A percentile compares a stretch with the other conserved stretches of the same genome.
Conservation (phyloP, 202 grass and related monocot genomes). For the Panicum hallii region DNA sequence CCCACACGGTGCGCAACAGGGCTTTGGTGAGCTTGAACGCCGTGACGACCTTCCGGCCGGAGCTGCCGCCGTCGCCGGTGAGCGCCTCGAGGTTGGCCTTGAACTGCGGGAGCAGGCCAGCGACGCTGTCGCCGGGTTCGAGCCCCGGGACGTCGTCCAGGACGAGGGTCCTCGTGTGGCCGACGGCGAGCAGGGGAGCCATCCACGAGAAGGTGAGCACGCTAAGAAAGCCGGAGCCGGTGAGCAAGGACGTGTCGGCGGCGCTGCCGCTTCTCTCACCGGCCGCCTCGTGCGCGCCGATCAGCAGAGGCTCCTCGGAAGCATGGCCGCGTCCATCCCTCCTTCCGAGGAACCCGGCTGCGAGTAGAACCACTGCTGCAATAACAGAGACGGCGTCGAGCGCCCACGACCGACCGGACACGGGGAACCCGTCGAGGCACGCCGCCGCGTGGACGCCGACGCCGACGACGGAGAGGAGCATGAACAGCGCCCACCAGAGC, state of each 20-base stretch:
- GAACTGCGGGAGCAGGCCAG: neutral
- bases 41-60: slow-evolving; percentile 42
- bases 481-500: slow-evolving; percentile 74
- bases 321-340: slow-evolving; percentile 14
- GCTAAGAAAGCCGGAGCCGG: slow-evolving; percentile 2
- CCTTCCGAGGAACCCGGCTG: slow-evolving; percentile 52
- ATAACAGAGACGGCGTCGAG: slow-evolving; percentile 58
- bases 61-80: neutral
- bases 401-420: slow-evolving; percentile 52
- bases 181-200: neutral
- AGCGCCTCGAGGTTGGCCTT: slow-evolving; percentile 13
- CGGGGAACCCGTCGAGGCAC: slow-evolving; percentile 25
- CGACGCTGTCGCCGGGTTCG: slow-evolving; percentile 59
- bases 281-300: slow-evolving; percentile 13
- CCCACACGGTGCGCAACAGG: slow-evolving; percentile 66
- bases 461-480: slow-evolving; percentile 50
- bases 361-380: slow-evolving; percentile 31
- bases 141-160: slow-evolving; percentile 39
- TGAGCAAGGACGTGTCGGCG: slow-evolving; percentile 44
- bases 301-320: slow-evolving; percentile 70
- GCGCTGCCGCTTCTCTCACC: neutral
- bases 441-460: slow-evolving; percentile 39
- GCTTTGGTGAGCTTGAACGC: slow-evolving; percentile 73
- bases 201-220: slow-evolving; percentile 27
- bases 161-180: neutral